phyloP scores from a whole-genome alignment of 495 filamentous ascomycete species.

The Lichina pygmaea region DNA sequence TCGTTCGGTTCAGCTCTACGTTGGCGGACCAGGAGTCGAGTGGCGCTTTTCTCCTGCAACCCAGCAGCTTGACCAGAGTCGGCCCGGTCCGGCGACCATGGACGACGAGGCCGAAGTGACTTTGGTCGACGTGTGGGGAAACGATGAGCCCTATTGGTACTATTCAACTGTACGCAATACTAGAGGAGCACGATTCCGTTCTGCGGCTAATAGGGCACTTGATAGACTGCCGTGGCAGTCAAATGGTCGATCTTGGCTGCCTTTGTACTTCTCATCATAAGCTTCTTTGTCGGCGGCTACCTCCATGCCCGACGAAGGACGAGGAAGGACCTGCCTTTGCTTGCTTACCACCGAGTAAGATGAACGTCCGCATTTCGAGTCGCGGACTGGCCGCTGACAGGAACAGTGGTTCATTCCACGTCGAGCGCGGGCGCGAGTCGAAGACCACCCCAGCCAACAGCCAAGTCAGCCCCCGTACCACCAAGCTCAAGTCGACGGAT shows the following conservation, averaged over 20 bases:
- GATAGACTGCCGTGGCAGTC: constrained; percentile 21
- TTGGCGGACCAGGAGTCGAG: too few relatives aligned
- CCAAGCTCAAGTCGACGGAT: constrained; percentile 10
- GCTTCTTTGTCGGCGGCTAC: constrained; percentile 18
- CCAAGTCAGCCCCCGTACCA: constrained; percentile 2
- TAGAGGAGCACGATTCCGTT: too few relatives aligned
- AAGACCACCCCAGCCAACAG: neutral
- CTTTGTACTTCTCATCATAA: constrained; percentile 23
- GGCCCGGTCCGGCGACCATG: too few relatives aligned
- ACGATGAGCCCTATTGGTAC: too few relatives aligned
- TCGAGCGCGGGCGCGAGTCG: constrained; percentile 15
- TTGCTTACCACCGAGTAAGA: constrained; percentile 39
- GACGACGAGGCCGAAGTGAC: too few relatives aligned
- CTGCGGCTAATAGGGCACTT: too few relatives aligned
- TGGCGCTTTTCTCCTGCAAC: too few relatives aligned
- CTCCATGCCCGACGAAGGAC: constrained; percentile 37
- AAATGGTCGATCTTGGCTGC: constrained; percentile 28
- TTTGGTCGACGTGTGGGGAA: too few relatives aligned
- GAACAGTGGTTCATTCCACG: constrained; percentile 34
- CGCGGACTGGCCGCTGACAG: too few relatives aligned
- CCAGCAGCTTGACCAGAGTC: too few relatives aligned
- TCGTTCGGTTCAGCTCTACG: too few relatives aligned
- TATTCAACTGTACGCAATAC: too few relatives aligned
- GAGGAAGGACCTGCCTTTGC: constrained; percentile 26
- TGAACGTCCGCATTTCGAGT: neutral